phyloP scores from a whole-genome alignment of 169 alveolate genomes.

The Amoebophrya sp. region DNA sequence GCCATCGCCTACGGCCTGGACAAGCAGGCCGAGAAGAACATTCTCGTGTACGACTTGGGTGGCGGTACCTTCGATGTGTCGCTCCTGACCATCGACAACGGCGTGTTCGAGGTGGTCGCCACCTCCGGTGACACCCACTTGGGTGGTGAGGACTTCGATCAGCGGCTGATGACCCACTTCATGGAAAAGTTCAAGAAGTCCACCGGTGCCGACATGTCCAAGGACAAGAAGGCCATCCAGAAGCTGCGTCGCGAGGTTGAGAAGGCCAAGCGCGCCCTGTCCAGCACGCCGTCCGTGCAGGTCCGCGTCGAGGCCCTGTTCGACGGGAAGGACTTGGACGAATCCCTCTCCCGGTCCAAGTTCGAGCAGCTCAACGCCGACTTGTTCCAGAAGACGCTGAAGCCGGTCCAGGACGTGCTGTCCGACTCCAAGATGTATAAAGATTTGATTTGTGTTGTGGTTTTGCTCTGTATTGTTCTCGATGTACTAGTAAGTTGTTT shows the following conservation, averaged over 20 bases:
- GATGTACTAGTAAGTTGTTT: too few relatives aligned
- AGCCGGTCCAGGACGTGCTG: constrained; percentile 73
- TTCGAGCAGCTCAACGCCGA: constrained; percentile 77
- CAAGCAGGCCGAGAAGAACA: constrained; percentile 88
- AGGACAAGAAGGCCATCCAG: constrained; percentile 91
- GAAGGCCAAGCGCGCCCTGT: constrained; percentile 91
- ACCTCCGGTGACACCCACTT: constrained; percentile 75
- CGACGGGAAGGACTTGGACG: constrained; percentile 75
- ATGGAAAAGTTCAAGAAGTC: constrained; percentile 85
- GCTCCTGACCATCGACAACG: constrained; percentile 91
- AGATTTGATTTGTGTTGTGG: too few relatives aligned
- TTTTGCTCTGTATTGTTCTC: too few relatives aligned
- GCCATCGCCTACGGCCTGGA: constrained; percentile 95
- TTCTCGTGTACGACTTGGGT: constrained; percentile 96
- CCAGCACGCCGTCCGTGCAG: constrained; percentile 72
- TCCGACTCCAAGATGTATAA: constrained; percentile 59
- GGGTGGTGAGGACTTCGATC: constrained; percentile 98
- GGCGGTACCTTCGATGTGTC: constrained; percentile 99
- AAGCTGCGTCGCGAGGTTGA: constrained; percentile 96
- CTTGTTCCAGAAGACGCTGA: constrained; percentile 73
- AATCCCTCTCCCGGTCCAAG: constrained; percentile 77
- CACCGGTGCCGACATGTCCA: constrained; percentile 78
- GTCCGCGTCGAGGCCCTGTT: constrained; percentile 74
- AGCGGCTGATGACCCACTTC: constrained; percentile 93
- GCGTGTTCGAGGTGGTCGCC: constrained; percentile 95